Conservation (phyloP, 2,329 filamentous ascomycete genomes). For the Diaporthe destruens region DNA sequence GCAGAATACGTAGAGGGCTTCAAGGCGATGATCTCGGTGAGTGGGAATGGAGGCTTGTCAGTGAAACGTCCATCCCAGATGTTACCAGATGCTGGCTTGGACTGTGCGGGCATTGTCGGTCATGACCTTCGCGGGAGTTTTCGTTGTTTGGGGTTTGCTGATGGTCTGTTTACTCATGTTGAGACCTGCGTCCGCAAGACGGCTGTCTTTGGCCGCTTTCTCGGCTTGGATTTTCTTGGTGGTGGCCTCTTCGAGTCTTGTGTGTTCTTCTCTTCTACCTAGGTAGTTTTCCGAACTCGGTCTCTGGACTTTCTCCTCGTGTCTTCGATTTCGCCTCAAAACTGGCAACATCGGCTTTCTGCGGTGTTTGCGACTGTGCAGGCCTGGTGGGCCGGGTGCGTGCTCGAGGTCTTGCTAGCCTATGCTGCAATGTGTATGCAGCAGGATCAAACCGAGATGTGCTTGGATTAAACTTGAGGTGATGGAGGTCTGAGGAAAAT, state of each 20-base stretch:
- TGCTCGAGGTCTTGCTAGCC: neutral
- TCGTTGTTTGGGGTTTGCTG: neutral
- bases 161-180: neutral
- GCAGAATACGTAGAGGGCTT: neutral
- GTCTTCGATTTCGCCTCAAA: neutral
- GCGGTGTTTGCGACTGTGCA: neutral
- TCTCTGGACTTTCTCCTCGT: neutral
- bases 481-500: neutral
- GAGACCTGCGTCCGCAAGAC: neutral
- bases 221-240: neutral
- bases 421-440: too few species aligned
- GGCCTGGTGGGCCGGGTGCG: neutral
- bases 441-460: neutral
- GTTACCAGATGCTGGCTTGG: neutral
- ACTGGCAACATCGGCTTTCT: neutral
- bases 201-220: neutral
- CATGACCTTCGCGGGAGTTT: neutral
- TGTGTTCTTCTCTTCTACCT: neutral
- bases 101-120: neutral
- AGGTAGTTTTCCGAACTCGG: neutral
- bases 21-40: constrained; percentile 5
- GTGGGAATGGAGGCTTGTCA: neutral
- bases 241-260: neutral
- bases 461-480: neutral
- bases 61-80: neutral